phyloP scores from a whole-genome alignment of 495 filamentous ascomycete genomes.

The Emericellopsis terricola region DNA sequence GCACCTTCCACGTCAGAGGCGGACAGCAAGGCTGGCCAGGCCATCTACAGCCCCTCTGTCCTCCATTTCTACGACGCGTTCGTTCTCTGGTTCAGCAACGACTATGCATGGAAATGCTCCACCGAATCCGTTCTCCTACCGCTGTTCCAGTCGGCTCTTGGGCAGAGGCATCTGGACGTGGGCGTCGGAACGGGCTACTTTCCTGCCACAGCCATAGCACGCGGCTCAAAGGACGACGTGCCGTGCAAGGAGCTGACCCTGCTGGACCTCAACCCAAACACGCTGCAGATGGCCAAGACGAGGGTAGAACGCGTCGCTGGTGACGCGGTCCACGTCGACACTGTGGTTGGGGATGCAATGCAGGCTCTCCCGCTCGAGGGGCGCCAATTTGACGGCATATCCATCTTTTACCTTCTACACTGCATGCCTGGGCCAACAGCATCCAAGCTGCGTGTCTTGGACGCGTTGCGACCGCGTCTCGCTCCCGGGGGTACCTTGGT shows the following conservation, averaged over 20 bases:
- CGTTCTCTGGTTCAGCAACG: conserved; percentile 15
- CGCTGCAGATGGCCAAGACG: conserved; percentile 6
- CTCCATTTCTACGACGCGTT: conserved; percentile 14
- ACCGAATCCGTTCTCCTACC: conserved; percentile 14
- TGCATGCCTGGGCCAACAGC: conserved; percentile 13
- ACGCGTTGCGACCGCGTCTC: conserved; percentile 9
- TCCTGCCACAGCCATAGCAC: conserved; percentile 6
- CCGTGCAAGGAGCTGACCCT: conserved; percentile 8
- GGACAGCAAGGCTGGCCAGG: not conserved
- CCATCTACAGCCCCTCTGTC: conserved; percentile 4
- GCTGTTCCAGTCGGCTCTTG: conserved; percentile 16
- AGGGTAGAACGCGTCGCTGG: conserved; percentile 2
- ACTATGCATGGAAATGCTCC: conserved; percentile 15
- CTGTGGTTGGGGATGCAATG: conserved; percentile 8
- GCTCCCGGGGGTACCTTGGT: conserved; percentile 14
- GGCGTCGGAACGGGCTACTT: conserved; percentile 22
- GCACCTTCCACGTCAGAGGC: too few species aligned
- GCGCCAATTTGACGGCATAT: conserved; percentile 15
- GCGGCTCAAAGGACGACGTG: not conserved
- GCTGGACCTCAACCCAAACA: conserved; percentile 12
- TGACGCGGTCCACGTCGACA: conserved; percentile 3
- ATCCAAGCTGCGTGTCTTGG: conserved; percentile 8
- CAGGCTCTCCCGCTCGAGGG: conserved; percentile 5
- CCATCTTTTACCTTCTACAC: conserved; percentile 22
- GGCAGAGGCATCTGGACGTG: conserved; percentile 18